These are phyloP conservation scores for Simplicillium aogashimaense DNA, from an alignment of 2,329 filamentous ascomycete genomes.

Conservation along the genomic window DNA sequence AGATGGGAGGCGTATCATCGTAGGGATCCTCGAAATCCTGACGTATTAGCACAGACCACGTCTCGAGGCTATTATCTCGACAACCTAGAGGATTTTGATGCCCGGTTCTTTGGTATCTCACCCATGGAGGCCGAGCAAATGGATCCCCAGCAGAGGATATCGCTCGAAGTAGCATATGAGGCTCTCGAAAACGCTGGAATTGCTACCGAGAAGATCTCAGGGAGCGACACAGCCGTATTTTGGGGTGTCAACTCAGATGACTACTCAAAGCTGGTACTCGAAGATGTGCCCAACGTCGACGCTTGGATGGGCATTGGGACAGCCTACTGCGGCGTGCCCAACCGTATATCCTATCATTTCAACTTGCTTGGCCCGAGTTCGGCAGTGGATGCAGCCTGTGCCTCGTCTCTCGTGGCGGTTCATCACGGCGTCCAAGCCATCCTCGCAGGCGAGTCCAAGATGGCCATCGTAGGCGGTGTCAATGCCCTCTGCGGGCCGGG, in stretches of 20 bases:
- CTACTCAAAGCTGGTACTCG: conserved; percentile 3
- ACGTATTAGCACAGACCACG: too few species aligned
- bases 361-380: conserved; percentile 21
- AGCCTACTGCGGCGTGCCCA: conserved; percentile 29
- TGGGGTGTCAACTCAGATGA: conserved; percentile 10
- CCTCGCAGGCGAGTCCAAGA: conserved; percentile 10
- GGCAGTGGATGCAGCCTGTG: conserved; percentile 21
- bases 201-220: conserved; percentile 11
- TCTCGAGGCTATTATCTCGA: too few species aligned
- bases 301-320: too few species aligned
- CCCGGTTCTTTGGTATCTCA: conserved; percentile 10
- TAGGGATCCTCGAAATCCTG: too few species aligned
- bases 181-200: conserved; percentile 16
- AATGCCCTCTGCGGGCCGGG: conserved; percentile 10
- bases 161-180: conserved; percentile 9
- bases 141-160: conserved; percentile 9
- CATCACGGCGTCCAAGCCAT: conserved; percentile 17
- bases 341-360: conserved; percentile 20
- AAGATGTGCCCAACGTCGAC: too few species aligned
- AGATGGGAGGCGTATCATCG: too few species aligned
- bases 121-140: conserved; percentile 12
- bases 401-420: conserved; percentile 15
- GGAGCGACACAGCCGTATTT: conserved; percentile 11
- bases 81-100: too few species aligned
- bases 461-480: conserved; percentile 13